Base-by-base conservation (phyloP, 1,284 basidiomycete species). In the Rugosomyces carneus region DNA sequence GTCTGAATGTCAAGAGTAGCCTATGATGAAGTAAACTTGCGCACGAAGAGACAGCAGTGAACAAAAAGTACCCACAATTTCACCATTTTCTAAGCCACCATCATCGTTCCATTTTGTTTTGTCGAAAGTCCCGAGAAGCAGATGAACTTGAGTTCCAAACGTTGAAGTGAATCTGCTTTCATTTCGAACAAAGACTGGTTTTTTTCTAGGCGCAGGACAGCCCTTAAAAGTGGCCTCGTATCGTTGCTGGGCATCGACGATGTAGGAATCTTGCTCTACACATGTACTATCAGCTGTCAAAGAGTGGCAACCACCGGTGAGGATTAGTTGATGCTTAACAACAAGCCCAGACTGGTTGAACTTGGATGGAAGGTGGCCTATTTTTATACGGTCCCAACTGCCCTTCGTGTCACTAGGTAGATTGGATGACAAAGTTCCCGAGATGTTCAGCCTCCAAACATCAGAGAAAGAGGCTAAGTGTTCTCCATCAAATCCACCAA, bases 121-220 rank as follows among this genome's bases (percentile, higher is more conserved):
- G 55, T 89, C 72, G 44, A 82, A 78, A 1, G 73, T 75, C 7
- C 87, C 86, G 16, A 86, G 69, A 29, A 89, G 60, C 43, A 87
- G 67, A 53, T 87, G 81, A 8, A 76, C 76, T 57, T 89, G 87
- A 3, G 75, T 72, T 10, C 57, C 36, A 57, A 84, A 89, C 40
- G 69, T 74, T 19, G 73, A 60, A 1, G 80, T 80, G 24, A 70
- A 70, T 0, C 55, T 45, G 53, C 81, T 85, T 47, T 74, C 60
- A 56, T 89, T 89, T 5, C 76, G 72, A 9, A 78, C 72, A 43
- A 89, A 58, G 3, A 74, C 67, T 11, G 81, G 75, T 21, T 76
- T 75, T 19, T 78, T 65, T 45, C 87, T 75, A 36, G 85, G 82
- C n/a, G 76, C 81, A n/a, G 84, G 77, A 61, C 87, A 90, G 10